Base-by-base conservation (phyloP, 73 alveolate species). In the Paramecium bursaria region DNA sequence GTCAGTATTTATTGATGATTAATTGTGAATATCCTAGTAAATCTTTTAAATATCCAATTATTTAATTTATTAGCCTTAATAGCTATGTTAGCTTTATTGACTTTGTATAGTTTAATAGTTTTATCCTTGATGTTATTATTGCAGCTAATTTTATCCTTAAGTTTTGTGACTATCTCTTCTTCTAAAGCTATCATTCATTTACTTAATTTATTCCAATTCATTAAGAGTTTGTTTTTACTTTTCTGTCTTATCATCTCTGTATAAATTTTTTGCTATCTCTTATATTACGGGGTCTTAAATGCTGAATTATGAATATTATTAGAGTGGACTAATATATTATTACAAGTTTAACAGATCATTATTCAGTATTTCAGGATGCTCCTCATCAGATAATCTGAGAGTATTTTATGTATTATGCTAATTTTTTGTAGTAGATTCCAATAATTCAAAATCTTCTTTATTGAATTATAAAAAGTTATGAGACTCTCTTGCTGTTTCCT, bases 361-460 rank as follows among this genome's bases (percentile, higher is more conserved):
- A 7, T 5, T 39, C 11, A 39, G 14, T 39, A 7, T 7, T 39
- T 39, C 82, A 17, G 82, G 22, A 2, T 67, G 13, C n/a, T 31
- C 22, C 35, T 67, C 82, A 21, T 67, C 82, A 9, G 54, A 39
- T 21, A 39, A 67, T 17, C 82, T 31, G 2, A 5, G 17, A 11
- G 82, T 67, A 25, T 67, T 25, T 35, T 67, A 15, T 21, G 82
- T 39, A 39, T 35, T 44, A 7, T 39, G 11, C 15, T 39, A 67
- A 42, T 67, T 31, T 22, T 42, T 67, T 30, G 82, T 44, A 2
- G 82, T 67, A 19, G 50, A 25, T 67, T 67, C 82, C 7, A 67
- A 42, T 31, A 67, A 42, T 39, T 67, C 82, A 35, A 67, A 67
- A 42, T 67, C 82, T 39, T 67, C 82, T 35, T 67, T 67, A 6